These are phyloP conservation scores for Cicer arietinum DNA, from an alignment of 306 rosid species.

Conservation along the genomic window DNA sequence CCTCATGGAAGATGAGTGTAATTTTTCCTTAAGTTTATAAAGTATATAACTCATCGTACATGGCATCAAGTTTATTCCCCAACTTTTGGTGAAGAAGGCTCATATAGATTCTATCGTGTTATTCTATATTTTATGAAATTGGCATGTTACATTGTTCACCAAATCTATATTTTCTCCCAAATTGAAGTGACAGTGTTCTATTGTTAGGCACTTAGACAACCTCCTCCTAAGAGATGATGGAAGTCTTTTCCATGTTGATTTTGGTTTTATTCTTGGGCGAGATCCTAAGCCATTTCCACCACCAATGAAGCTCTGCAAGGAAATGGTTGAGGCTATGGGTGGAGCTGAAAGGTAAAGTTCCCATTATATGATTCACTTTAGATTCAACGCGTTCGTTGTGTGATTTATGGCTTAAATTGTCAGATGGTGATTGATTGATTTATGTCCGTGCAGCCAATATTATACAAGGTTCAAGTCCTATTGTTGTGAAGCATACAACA, in stretches of 20 bases:
- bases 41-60: not conserved
- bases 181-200: slow-evolving; percentile 31
- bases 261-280: slow-evolving; percentile 95
- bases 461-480: slow-evolving; percentile 97
- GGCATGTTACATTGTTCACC: slow-evolving; percentile 18
- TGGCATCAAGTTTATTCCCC: slow-evolving; percentile 11
- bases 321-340: slow-evolving; percentile 99
- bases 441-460: slow-evolving; percentile 74
- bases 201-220: slow-evolving; percentile 89
- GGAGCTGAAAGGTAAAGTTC: slow-evolving; percentile 89
- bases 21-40: slow-evolving; percentile 18
- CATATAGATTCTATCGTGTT: slow-evolving; percentile 2
- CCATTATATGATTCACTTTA: slow-evolving; percentile 33
- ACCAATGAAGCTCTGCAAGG: slow-evolving; percentile 99
- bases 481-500: slow-evolving; percentile 99
- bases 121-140: slow-evolving; percentile 25
- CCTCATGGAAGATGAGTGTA: not conserved
- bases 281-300: slow-evolving; percentile 99
- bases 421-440: slow-evolving; percentile 30
- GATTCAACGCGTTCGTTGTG: slow-evolving; percentile 37
- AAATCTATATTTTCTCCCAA: slow-evolving; percentile 35
- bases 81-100: slow-evolving; percentile 10
- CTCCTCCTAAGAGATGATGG: slow-evolving; percentile 97
- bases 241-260: slow-evolving; percentile 95
- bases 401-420: slow-evolving; percentile 34